Evolutionary conservation across 805 yeast genomes (phyloP), one percentile per base, ranked within the genome.

Genomic region (Starmera dryadoides): DNA sequence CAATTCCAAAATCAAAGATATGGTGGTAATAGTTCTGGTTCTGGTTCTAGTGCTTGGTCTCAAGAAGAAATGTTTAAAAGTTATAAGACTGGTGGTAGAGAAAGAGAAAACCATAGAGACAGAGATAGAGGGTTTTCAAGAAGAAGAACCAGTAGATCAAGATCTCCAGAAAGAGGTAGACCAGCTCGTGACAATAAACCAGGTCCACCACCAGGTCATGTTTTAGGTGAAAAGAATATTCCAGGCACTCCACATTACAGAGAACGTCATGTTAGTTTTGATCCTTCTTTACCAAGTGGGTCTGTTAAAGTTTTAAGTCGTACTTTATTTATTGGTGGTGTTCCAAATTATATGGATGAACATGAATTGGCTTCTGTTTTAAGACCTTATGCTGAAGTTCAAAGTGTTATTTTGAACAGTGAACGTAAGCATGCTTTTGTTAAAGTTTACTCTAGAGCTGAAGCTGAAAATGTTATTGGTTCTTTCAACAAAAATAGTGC

Each of bases 401-500:
- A 93, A 64, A 81, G 94, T 47, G 83, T 86, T 20, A 86, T 91
- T 40, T 66, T 89, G 56, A 87, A 91, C 64, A 75, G 77, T 47
- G 95, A 87, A 48, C 80, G 95, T 65, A 87, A 84, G 53, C 98
- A 93, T 63, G 98, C 98, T 0, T 93, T 93, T 56, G 95, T 91
- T 34, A 93, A 93, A 63, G 94, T 89, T 20, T 87, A 84, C 58
- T 86, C 95, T 18, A 77, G 98, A 62, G 73, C 70, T 29, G 98
- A 91, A 61, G 98, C 98, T 23, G 96, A 86, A 58, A 75, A 70
- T 44, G 88, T 88, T 12, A 73, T 87, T 42, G 69, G 74, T 31
- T 75, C 79, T 32, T 87, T 89, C 64, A 78, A 78, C 54, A 77
- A 80, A 49, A 81, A 79, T 45, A 81, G 83, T 31, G 60, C 75